Base-by-base conservation (phyloP, 495 filamentous ascomycete species). In the Penicillium roqueforti region DNA sequence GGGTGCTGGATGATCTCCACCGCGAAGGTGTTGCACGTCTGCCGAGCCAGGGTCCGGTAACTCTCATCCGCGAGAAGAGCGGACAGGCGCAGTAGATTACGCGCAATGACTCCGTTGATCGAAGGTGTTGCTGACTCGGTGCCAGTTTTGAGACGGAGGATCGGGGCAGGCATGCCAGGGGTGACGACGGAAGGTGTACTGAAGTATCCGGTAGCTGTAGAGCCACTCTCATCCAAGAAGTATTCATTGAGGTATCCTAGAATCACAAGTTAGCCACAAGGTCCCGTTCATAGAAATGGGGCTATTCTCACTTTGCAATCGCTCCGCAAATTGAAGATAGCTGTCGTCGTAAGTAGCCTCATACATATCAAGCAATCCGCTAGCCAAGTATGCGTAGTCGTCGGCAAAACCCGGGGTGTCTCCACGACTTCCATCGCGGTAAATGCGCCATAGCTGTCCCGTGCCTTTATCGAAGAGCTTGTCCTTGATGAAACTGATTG, bases 1-100 rank as follows among this genome's bases (percentile, higher is more conserved):
- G 93, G 93, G 58, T 97, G 90, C 61, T 97, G 90, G 58, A 95
- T 72, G 50, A 96, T 83, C 69, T 97, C 93, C 0, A 88, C 84
- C 47, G 92, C 87, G 58, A 98, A 98, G 0, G 92, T 89, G 25
- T 78, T 79, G 51, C 87, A 82, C 3, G 91, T 97, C 60, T 87
- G 80, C 42, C 80, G 79, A 1, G 91, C 91, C 42, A 84, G 75
- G 31, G 70, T 70, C 6, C 76, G 75, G 60, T 91, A 91, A 4
- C 65, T 65, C 1, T 83, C 71, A 48, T 92, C 84, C 18, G 80
- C 81, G 1, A 97, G 79, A 1, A 95, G 65, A 0, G 80, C 76
- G 29, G 83, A 82, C 16, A 98, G 78, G 3, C 91, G 83, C 66
- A 89, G 86, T 14, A 98, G 75, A 61, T 97, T 98, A 9, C 80